Evolutionary conservation across 345 rosid species (phyloP).

Genomic region (Alliaria petiolata): DNA sequence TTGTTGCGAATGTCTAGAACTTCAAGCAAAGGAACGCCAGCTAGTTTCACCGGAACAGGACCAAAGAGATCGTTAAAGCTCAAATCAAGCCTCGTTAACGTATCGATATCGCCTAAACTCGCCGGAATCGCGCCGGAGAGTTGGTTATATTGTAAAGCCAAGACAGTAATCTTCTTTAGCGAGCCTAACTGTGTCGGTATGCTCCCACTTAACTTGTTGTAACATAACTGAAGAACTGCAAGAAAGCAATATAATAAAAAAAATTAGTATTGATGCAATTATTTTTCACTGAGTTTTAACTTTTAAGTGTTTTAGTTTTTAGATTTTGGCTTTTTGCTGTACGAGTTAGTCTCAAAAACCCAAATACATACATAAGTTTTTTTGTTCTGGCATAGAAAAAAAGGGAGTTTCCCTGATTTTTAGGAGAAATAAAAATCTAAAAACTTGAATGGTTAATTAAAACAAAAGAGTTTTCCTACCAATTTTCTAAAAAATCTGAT

Average conservation of each 20-base stretch:
- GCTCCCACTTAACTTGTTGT: constrained; percentile 73
- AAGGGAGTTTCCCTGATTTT: neutral
- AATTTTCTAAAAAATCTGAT: neutral
- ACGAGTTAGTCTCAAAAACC: neutral
- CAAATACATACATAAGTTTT: neutral
- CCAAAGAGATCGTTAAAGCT: constrained; percentile 87
- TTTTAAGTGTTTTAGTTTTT: neutral
- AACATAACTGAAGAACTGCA: constrained; percentile 86
- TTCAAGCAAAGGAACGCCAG: constrained; percentile 56
- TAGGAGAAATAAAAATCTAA: neutral
- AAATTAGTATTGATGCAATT: neutral
- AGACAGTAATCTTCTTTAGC: constrained; percentile 57
- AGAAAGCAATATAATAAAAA: neutral
- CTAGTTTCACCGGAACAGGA: constrained; percentile 68
- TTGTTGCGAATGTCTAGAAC: constrained; percentile 82
- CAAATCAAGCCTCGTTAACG: constrained; percentile 71
- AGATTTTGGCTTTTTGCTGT: no score
- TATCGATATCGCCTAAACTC: constrained; percentile 62
- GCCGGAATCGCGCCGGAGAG: constrained; percentile 94
- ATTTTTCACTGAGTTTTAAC: neutral
- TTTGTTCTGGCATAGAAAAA: neutral
- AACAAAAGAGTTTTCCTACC: neutral
- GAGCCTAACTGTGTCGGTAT: constrained; percentile 82
- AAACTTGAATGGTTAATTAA: neutral
- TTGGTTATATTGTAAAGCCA: constrained; percentile 73